Conservation (phyloP, 495 filamentous ascomycete genomes). For the Daldinia grandis region DNA sequence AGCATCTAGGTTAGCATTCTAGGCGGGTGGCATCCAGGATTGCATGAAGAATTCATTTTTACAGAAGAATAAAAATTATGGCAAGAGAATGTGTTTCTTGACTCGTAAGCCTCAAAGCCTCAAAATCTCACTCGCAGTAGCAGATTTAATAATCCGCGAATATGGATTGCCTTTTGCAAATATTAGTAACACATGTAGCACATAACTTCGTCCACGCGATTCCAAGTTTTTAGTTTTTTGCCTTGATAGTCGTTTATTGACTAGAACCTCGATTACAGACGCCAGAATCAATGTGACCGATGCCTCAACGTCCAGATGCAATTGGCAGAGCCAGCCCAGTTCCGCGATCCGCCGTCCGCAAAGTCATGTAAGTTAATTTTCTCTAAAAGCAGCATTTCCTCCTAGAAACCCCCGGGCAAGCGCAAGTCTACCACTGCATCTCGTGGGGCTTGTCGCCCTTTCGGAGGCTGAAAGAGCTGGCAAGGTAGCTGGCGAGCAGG, state of each 20-base stretch:
- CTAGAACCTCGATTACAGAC: constrained; percentile 68
- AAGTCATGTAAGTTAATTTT: constrained; percentile 49
- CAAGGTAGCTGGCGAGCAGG: constrained; percentile 86
- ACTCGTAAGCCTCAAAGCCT: neutral
- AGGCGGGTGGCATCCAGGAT: neutral
- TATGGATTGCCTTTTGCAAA: neutral
- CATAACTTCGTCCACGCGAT: neutral
- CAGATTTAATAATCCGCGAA: neutral
- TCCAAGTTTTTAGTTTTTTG: constrained; percentile 18
- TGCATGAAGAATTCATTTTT: constrained; percentile 1
- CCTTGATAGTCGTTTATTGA: constrained; percentile 58
- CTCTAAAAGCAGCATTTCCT: constrained; percentile 47
- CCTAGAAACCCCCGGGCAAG: constrained; percentile 24
- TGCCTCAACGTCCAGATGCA: constrained; percentile 66
- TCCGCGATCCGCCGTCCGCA: constrained; percentile 54
- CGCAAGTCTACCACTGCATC: constrained; percentile 81
- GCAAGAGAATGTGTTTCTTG: neutral
- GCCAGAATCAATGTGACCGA: constrained; percentile 64
- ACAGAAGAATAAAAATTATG: neutral
- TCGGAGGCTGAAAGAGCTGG: constrained; percentile 91
- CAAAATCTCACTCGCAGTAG: neutral
- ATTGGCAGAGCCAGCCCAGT: constrained; percentile 61
- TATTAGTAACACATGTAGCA: constrained; percentile 11
- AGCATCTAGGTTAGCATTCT: constrained; percentile 21
- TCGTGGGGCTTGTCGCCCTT: constrained; percentile 98